Evolutionary conservation across 768 basidiomycete species (phyloP).

Genomic region (Xerocomellus intermedius): DNA sequence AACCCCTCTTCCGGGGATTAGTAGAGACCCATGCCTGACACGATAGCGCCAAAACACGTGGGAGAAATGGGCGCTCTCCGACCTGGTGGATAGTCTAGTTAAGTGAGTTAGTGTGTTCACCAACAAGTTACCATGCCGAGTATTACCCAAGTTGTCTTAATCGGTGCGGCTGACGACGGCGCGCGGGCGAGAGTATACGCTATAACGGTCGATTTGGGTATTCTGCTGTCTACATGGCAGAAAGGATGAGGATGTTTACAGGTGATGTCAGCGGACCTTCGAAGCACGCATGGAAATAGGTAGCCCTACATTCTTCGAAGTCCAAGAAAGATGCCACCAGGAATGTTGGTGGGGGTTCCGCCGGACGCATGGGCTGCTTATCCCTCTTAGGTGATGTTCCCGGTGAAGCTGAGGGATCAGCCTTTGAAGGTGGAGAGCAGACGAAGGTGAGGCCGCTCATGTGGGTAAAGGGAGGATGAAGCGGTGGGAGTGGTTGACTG

Average conservation of each 20-base stretch:
- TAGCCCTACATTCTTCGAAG: conserved; percentile 56
- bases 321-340: conserved; percentile 56
- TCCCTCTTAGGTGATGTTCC: conserved; percentile 30
- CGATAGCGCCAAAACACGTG: conserved; percentile 47
- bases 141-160: conserved; percentile 42
- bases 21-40: conserved; percentile 35
- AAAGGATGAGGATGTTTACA: conserved; percentile 30
- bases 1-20: conserved; percentile 30
- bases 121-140: neutral
- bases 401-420: conserved; percentile 25
- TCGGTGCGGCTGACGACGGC: conserved; percentile 21
- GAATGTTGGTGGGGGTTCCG: conserved; percentile 39
- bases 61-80: conserved; percentile 41
- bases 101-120: conserved; percentile 2
- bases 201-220: conserved; percentile 38
- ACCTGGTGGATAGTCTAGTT: conserved; percentile 23
- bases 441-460: conserved; percentile 50
- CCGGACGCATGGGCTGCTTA: conserved; percentile 18
- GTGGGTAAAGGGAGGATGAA: conserved; percentile 37
- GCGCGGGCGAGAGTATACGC: conserved; percentile 34
- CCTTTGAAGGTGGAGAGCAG: conserved; percentile 34
- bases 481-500: conserved; percentile 44
- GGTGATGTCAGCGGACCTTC: neutral
- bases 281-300: neutral
- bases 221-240: conserved; percentile 38